Base-by-base conservation (phyloP, 2,329 filamentous ascomycete genomes). In the Aspergillus bombycis region DNA sequence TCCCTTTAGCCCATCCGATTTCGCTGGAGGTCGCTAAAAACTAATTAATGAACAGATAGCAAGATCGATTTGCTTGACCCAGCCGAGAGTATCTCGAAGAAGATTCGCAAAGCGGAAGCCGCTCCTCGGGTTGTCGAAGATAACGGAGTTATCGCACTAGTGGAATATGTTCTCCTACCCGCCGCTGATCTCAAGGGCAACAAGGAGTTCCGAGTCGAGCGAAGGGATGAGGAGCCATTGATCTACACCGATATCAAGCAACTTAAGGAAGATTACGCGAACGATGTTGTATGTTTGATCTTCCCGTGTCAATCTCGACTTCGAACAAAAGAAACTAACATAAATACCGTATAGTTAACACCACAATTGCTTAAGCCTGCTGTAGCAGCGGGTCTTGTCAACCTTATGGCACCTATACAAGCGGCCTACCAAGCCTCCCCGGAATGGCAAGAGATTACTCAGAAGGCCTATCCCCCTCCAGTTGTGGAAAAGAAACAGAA, bases 311-410 rank as follows among this genome's bases (percentile, higher is more conserved):
- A n/a, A 50, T 19, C 0, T 3, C 9, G 36, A 19, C 21, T 16
- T 19, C 21, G 3, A 28, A 28, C 26, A 53, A 41, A 38, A 21
- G 14, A 36, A 23, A 65, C 61, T 66, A 62, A 68, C 54, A 8
- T 60, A 2, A 60, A 10, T 58, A 21, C n/a, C 32, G 16, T 60
- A 34, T 67, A 89, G 85, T 85, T 97, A 65, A 93, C 91, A 1
- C 95, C 95, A 0, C 94, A 97, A 82, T 81, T 91, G 14, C 83
- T 98, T 58, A 98, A 99, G 82, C 86, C 89, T n/a, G 93, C 92
- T 12, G 88, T 96, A 7, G 86, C 91, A 6, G 85, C 88, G 58
- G 92, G 88, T 11, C 85, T 99, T 23, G 88, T 88, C 68, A 83
- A 86, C 45, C 85, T 98, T 14, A 84, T 97, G 62, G 87, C 85